Evolutionary conservation across 805 yeast genomes (phyloP).

Genomic region (Dipodascus albidus): DNA sequence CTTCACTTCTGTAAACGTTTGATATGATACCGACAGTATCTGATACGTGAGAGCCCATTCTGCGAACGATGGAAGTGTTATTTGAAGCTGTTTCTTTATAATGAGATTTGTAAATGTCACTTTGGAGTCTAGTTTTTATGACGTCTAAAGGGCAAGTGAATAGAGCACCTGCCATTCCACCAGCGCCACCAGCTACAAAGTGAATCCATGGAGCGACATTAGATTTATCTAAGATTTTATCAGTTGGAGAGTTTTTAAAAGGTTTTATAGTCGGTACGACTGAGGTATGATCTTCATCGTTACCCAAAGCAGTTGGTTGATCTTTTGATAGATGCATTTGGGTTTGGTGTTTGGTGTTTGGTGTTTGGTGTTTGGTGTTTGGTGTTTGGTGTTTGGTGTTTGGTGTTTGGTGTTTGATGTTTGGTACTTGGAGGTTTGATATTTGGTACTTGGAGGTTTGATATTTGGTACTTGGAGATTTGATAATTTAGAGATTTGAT

Average conservation of each 20-base stretch:
- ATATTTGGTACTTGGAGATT: too few relatives aligned
- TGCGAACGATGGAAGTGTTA: constrained; percentile 8
- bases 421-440: too few relatives aligned
- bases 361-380: too few relatives aligned
- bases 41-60: constrained; percentile 49
- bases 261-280: constrained; percentile 17
- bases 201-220: constrained; percentile 38
- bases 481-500: too few relatives aligned
- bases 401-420: too few relatives aligned
- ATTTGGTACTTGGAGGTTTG: too few relatives aligned
- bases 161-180: constrained; percentile 97
- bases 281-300: constrained; percentile 17
- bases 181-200: constrained; percentile 43
- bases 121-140: constrained; percentile 88
- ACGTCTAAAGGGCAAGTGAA: constrained; percentile 93
- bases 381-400: too few relatives aligned
- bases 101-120: constrained; percentile 50
- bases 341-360: too few relatives aligned
- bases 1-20: constrained; percentile 64
- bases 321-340: too few relatives aligned
- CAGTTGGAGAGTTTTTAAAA: constrained; percentile 8
- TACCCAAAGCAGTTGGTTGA: constrained; percentile 2
- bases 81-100: constrained; percentile 4
- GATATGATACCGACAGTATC: constrained; percentile 71
- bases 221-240: constrained; percentile 7